Conservation (phyloP, 768 basidiomycete species). For the Tubosaeta brunneosetosa region DNA sequence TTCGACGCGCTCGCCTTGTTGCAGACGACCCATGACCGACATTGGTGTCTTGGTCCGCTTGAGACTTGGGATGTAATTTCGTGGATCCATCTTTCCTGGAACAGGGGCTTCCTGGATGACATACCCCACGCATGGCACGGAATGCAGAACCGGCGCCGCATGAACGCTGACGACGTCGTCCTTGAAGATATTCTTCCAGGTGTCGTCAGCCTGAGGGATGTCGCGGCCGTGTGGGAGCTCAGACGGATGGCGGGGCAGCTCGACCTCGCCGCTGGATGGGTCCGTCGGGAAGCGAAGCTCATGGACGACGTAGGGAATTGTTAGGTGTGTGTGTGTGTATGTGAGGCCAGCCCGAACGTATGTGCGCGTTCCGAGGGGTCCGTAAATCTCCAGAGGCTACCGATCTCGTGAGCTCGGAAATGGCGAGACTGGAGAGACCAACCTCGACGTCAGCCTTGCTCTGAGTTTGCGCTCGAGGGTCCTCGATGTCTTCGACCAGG, state of each 20-base stretch:
- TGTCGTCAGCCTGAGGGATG: slow-evolving; percentile 52
- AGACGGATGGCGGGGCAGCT: slow-evolving; percentile 42
- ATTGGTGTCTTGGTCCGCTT: slow-evolving; percentile 67
- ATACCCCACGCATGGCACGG: slow-evolving; percentile 78
- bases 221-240: slow-evolving; percentile 63
- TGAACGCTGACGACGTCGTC: slow-evolving; percentile 57
- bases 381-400: slow-evolving; percentile 79
- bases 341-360: slow-evolving; percentile 67
- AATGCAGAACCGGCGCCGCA: slow-evolving; percentile 76
- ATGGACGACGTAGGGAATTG: slow-evolving; percentile 71
- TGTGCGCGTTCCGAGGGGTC: slow-evolving; percentile 76
- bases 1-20: slow-evolving; percentile 56
- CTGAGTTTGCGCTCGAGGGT: slow-evolving; percentile 43
- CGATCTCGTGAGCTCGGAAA: slow-evolving; percentile 8
- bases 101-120: slow-evolving; percentile 66
- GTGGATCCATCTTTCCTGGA: slow-evolving; percentile 72
- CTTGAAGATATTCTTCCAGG: slow-evolving; percentile 64
- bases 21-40: slow-evolving; percentile 60
- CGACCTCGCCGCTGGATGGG: slow-evolving; percentile 44
- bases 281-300: slow-evolving; percentile 70
- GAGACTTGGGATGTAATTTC: slow-evolving; percentile 61
- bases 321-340: slow-evolving; percentile 67
- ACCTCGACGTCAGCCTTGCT: slow-evolving; percentile 12
- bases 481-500: slow-evolving; percentile 50
- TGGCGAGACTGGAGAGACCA: slow-evolving; percentile 1